Conservation (phyloP, 2,329 filamentous ascomycete species). For the Colletotrichum chrysophilum region DNA sequence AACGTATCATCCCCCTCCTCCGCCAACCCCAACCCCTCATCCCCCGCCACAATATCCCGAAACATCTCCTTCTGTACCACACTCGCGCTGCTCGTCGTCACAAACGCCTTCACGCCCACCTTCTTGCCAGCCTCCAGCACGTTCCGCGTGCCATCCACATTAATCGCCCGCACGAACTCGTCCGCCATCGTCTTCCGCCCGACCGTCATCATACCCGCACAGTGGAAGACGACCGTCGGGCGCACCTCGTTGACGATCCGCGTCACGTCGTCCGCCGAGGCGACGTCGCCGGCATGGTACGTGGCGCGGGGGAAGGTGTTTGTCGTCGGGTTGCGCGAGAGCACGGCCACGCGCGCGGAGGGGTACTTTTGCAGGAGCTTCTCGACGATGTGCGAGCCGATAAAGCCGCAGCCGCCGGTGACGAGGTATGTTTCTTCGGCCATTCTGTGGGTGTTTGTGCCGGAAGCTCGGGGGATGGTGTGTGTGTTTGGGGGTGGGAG, state of each 20-base stretch:
- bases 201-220: constrained; percentile 45
- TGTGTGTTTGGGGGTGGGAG: background rate
- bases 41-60: constrained; percentile 62
- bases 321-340: constrained; percentile 49
- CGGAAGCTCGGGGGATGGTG: background rate
- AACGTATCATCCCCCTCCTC: constrained; percentile 3
- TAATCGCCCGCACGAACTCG: constrained; percentile 60
- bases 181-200: constrained; percentile 27
- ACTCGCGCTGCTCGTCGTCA: constrained; percentile 69
- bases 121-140: constrained; percentile 57
- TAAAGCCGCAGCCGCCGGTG: constrained; percentile 60
- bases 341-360: constrained; percentile 46
- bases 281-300: constrained; percentile 59
- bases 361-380: constrained; percentile 41
- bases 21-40: constrained; percentile 59
- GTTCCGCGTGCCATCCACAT: constrained; percentile 66
- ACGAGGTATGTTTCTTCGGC: constrained; percentile 40
- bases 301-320: constrained; percentile 52
- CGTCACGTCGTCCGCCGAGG: constrained; percentile 47
- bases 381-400: constrained; percentile 59
- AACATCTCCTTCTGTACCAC: constrained; percentile 64
- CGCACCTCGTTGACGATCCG: constrained; percentile 53
- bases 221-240: constrained; percentile 69
- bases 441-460: background rate
- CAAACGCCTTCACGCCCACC: constrained; percentile 58